phyloP scores from a whole-genome alignment of 805 yeast genomes.

The Wickerhamomyces silvicola region DNA sequence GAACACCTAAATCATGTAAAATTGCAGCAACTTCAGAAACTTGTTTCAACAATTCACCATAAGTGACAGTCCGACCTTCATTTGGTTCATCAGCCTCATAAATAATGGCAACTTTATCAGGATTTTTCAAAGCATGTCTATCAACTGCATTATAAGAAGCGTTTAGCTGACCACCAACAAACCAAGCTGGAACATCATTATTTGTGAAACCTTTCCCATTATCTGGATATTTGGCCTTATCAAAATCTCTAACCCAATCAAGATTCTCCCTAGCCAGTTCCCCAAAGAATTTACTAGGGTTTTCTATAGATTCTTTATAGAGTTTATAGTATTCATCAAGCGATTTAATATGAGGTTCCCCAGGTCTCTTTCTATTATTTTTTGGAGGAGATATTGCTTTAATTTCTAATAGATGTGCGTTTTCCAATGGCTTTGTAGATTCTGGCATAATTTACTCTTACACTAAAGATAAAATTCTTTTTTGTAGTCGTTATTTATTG shows the following conservation, averaged over 20 bases:
- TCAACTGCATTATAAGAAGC: slow-evolving; percentile 81
- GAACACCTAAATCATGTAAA: slow-evolving; percentile 56
- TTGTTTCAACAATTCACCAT: slow-evolving; percentile 62
- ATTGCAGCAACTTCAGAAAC: slow-evolving; percentile 70
- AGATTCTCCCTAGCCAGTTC: slow-evolving; percentile 66
- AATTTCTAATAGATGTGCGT: slow-evolving; percentile 25
- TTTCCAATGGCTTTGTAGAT: slow-evolving; percentile 19
- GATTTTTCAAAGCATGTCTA: slow-evolving; percentile 67
- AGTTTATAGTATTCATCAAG: slow-evolving; percentile 64
- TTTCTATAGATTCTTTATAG: slow-evolving; percentile 72
- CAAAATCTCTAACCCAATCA: slow-evolving; percentile 76
- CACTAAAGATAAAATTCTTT: no score
- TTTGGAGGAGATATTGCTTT: slow-evolving; percentile 19
- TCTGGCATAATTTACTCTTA: slow-evolving; percentile 20
- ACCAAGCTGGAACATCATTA: slow-evolving; percentile 61
- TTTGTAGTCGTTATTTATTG: no score
- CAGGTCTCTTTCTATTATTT: slow-evolving; percentile 20
- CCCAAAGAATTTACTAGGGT: slow-evolving; percentile 82
- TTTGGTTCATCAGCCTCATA: slow-evolving; percentile 79
- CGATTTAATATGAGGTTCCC: slow-evolving; percentile 16
- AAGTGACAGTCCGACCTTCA: slow-evolving; percentile 56
- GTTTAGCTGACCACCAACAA: slow-evolving; percentile 70
- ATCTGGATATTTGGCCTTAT: slow-evolving; percentile 47
- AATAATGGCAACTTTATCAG: slow-evolving; percentile 66
- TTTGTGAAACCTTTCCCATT: slow-evolving; percentile 41